Percentiles rank a stretch among this genome's conserved stretches.
These are phyloP conservation scores for Steccherinum ochraceum DNA, from an alignment of 768 basidiomycete species.

Conservation along the genomic window DNA sequence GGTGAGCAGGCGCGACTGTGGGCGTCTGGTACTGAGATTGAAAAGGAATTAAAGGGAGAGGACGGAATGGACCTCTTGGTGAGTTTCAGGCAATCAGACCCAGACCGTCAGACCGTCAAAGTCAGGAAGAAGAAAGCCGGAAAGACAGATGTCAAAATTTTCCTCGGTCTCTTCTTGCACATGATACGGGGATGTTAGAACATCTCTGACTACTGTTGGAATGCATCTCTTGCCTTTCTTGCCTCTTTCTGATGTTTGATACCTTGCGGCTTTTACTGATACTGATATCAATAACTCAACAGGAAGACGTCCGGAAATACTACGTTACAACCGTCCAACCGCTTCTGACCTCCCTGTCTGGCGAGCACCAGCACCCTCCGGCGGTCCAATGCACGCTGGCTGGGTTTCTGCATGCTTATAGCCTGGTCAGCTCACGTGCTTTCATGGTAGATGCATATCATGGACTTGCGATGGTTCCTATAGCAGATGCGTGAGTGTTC, in stretches of 20 bases:
- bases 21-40: constrained; percentile 27
- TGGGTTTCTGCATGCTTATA: constrained; percentile 34
- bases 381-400: constrained; percentile 6
- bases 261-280: not conserved
- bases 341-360: constrained; percentile 2
- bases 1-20: constrained; percentile 25
- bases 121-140: not conserved
- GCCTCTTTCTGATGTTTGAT: not conserved
- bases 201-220: not conserved
- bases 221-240: not conserved
- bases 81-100: not conserved
- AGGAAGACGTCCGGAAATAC: constrained; percentile 21
- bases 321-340: constrained; percentile 15
- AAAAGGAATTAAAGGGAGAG: constrained; percentile 18
- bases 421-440: constrained; percentile 41
- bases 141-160: not conserved
- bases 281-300: no score
- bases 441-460: constrained; percentile 45
- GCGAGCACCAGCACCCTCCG: no score
- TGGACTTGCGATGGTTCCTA: constrained; percentile 39
- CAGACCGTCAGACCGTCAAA: not conserved
- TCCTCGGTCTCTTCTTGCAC: not conserved
- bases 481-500: constrained; percentile 37
- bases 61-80: constrained; percentile 11
- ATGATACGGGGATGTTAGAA: not conserved